Evolutionary conservation across 148 eudicot species (phyloP).

Genomic region (Polygonum maritimum): DNA sequence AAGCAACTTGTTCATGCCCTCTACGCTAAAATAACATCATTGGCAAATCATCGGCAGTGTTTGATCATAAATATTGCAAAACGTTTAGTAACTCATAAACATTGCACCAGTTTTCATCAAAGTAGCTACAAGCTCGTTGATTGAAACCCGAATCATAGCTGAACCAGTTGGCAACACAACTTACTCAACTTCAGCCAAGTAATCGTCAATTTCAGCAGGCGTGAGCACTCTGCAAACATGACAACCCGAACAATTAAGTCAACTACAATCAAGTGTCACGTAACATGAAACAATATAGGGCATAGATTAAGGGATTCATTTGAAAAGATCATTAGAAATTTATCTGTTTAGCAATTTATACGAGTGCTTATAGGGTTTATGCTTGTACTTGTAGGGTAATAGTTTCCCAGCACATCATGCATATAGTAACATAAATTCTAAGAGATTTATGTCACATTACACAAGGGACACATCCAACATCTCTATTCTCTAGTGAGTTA

Average conservation of each 20-base stretch:
- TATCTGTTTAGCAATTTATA: too few species aligned
- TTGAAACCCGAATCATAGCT: background rate
- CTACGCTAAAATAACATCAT: background rate
- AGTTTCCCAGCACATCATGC: too few species aligned
- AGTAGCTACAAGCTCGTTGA: background rate
- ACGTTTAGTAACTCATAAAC: background rate
- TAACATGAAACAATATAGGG: background rate
- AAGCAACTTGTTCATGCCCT: background rate
- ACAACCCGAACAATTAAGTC: background rate
- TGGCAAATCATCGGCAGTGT: background rate
- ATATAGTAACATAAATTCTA: background rate
- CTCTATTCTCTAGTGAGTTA: background rate
- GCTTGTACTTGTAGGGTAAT: too few species aligned
- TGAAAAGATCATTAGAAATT: too few species aligned
- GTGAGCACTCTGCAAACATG: constrained; percentile 65
- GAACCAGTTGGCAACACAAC: background rate
- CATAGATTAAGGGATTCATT: too few species aligned
- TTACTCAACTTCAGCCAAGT: constrained; percentile 88
- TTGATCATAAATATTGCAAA: background rate
- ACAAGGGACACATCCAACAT: too few species aligned
- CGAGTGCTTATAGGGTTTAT: too few species aligned
- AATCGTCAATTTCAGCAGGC: constrained; percentile 93
- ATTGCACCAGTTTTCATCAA: background rate
- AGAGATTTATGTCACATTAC: background rate
- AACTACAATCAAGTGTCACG: background rate